phyloP scores from a whole-genome alignment of 306 rosid genomes.

The Castanea crenata region DNA sequence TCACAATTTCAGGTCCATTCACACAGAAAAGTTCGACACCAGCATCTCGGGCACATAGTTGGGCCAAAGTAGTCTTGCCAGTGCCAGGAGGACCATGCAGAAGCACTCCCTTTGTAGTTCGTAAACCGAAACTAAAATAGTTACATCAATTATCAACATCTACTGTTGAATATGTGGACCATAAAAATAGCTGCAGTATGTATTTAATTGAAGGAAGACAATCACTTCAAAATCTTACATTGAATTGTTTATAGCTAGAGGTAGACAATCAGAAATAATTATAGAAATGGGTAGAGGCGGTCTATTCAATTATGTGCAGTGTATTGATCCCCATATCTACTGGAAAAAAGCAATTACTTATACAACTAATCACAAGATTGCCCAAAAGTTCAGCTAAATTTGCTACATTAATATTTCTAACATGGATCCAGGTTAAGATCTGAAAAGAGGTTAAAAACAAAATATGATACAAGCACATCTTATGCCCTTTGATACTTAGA shows the following conservation, averaged over 20 bases:
- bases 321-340: background rate
- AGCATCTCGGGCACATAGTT: conserved; percentile 62
- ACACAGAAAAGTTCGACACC: conserved; percentile 69
- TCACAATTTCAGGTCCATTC: conserved; percentile 81
- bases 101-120: conserved; percentile 82
- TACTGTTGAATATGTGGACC: conserved; percentile 6
- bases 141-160: conserved; percentile 15
- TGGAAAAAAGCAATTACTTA: background rate
- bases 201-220: background rate
- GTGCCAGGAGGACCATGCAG: conserved; percentile 98
- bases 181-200: background rate
- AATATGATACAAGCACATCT: background rate
- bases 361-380: background rate
- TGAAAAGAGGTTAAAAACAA: background rate
- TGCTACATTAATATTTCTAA: background rate
- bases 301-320: background rate
- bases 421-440: background rate
- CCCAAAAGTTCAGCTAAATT: background rate
- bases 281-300: background rate
- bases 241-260: background rate
- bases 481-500: background rate
- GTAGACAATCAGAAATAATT: background rate
- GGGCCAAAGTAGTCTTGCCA: conserved; percentile 88
- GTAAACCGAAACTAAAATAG: conserved; percentile 67
- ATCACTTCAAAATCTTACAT: background rate